Base-by-base conservation (phyloP, 1,139 yeast species). In the Candida labiduridarum region DNA sequence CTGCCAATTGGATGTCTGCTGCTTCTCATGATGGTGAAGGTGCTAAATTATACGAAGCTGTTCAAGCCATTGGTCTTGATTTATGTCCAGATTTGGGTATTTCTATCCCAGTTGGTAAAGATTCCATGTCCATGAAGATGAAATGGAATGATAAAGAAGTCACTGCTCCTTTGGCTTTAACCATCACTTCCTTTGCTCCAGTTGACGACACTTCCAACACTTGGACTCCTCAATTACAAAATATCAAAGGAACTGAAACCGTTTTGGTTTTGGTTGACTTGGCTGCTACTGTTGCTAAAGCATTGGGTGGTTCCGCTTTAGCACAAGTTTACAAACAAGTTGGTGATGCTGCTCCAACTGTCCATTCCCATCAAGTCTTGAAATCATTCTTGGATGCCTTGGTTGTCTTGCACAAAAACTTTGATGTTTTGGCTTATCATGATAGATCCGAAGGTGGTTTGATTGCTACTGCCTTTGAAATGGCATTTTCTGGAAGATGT, bases 1-100 rank as follows among this genome's bases (percentile, higher is more conserved):
- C 97, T 51, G 99, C 99, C 48, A 95, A 95, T 76, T 95, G 99
- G 99, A 95, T 95, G 99, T 86, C 97, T 14, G 94, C 99, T 49
- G 97, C 99, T 35, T 80, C 95, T 44, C 96, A 92, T 61, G 85
- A 84, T 16, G 98, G 99, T 65, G 99, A 95, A 71, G 99, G 99
- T 51, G 82, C 96, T 43, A 94, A 91, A 58, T 79, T 95, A 56
- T 95, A 94, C 66, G 97, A 92, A 67, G 99, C 98, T 43, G 99
- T 95, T 46, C 94, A 91, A 71, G 98, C 99, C 4, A 85, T 95
- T 63, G 97, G 98, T 59, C 68, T 92, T 65, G 97, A 91, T 59
- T 79, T 95, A 62, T 95, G 99, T 72, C 98, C 99, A 33, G 94
- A 83, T 52, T 80, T 95, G 56, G 98, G 96, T 44, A 74, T 95